Conservation (phyloP, 768 basidiomycete species). For the Pleurotus pulmonarius region DNA sequence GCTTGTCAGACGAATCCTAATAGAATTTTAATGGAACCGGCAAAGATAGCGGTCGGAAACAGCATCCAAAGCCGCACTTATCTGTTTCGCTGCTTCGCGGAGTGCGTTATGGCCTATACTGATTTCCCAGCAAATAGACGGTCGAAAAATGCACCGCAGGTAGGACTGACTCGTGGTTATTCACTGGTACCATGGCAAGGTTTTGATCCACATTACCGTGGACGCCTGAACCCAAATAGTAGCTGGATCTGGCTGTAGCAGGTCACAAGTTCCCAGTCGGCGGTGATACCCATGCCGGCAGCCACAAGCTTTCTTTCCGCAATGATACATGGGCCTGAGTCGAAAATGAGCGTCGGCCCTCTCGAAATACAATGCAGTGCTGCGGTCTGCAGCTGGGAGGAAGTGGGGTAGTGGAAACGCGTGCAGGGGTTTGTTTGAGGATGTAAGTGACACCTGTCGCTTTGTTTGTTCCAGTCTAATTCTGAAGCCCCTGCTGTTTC, state of each 20-base stretch:
- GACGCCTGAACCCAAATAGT: background rate
- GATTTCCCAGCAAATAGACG: background rate
- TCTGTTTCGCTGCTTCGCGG: background rate
- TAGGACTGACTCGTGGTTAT: background rate
- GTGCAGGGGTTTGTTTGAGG: slow-evolving; percentile 1
- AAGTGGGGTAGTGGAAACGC: background rate
- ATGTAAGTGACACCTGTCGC: background rate
- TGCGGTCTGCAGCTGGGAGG: background rate
- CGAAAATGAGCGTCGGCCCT: background rate
- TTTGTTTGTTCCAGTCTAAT: slow-evolving; percentile 7
- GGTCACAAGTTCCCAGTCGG: background rate
- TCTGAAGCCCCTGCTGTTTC: background rate
- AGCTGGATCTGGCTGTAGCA: background rate
- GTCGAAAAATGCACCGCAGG: background rate
- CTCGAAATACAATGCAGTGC: background rate
- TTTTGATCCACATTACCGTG: background rate
- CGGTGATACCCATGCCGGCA: slow-evolving; percentile 2
- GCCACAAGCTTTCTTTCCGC: background rate
- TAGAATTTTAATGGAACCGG: background rate
- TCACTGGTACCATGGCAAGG: no score
- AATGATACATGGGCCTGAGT: background rate
- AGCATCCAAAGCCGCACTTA: background rate
- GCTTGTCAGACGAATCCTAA: background rate
- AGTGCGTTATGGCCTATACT: background rate
- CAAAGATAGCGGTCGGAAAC: background rate